Percentiles rank a stretch among this genome's conserved stretches.
Evolutionary conservation across 1,284 basidiomycete genomes (phyloP).

Genomic region (Abortiporus biennis): DNA sequence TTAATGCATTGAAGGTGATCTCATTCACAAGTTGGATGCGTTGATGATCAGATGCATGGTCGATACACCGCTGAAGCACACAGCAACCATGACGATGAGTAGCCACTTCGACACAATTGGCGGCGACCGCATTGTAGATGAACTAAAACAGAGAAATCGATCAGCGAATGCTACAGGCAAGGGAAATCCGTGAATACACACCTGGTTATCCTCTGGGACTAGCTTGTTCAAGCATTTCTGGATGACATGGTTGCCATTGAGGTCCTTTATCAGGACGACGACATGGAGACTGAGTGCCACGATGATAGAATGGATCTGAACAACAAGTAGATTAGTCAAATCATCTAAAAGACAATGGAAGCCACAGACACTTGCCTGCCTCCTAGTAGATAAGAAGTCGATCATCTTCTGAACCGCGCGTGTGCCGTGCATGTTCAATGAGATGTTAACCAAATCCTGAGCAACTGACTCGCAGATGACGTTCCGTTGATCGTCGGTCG

Average conservation of each 20-base stretch:
- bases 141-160: slow-evolving; percentile 57
- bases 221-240: slow-evolving; percentile 99
- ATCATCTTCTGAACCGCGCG: slow-evolving; percentile 99
- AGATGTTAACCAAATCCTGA: slow-evolving; percentile 96
- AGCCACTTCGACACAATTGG: slow-evolving; percentile 98
- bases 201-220: slow-evolving; percentile 96
- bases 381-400: slow-evolving; percentile 94
- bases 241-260: slow-evolving; percentile 99
- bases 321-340: too few species aligned
- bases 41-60: slow-evolving; percentile 95
- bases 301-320: slow-evolving; percentile 97
- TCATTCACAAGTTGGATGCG: slow-evolving; percentile 96
- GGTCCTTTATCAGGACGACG: slow-evolving; percentile 98
- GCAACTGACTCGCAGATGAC: slow-evolving; percentile 97
- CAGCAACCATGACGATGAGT: slow-evolving; percentile 99
- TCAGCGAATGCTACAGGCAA: slow-evolving; percentile 8
- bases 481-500: slow-evolving; percentile 96
- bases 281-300: slow-evolving; percentile 95
- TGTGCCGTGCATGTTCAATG: slow-evolving; percentile 99
- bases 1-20: slow-evolving; percentile 97
- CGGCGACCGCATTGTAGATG: slow-evolving; percentile 99
- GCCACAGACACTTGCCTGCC: slow-evolving; percentile 88
- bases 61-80: slow-evolving; percentile 97
- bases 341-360: too few species aligned
- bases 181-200: too few species aligned